phyloP scores from a whole-genome alignment of 371 early-diverging fungal genomes.

The Apophysomyces variabilis region DNA sequence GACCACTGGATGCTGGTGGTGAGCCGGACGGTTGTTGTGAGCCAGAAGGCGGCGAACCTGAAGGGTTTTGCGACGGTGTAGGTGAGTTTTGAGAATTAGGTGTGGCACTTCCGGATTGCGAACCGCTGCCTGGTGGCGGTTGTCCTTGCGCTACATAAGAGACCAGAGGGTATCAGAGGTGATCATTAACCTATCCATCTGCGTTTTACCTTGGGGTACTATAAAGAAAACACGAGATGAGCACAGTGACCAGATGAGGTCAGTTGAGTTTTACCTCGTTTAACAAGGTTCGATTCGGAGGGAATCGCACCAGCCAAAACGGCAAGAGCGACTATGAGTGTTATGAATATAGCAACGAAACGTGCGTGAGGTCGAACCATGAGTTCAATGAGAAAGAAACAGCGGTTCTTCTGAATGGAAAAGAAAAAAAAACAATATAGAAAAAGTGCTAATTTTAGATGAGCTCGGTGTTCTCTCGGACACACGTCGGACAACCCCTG shows the following conservation, averaged over 20 bases:
- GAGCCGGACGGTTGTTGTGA: constrained; percentile 1
- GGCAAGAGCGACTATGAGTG: neutral
- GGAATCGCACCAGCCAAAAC: neutral
- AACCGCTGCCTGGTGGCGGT: neutral
- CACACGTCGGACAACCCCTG: constrained; percentile 3
- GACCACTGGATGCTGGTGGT: neutral
- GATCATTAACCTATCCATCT: neutral
- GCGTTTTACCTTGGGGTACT: constrained; percentile 27
- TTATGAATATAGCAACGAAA: neutral
- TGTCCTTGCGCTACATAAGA: neutral
- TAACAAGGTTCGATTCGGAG: constrained; percentile 14
- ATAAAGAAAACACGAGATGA: constrained; percentile 8
- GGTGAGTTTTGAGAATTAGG: neutral
- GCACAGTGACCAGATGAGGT: neutral
- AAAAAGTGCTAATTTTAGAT: neutral
- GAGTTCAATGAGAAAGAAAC: neutral
- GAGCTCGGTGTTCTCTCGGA: neutral
- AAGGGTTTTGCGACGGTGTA: neutral
- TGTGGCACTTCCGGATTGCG: neutral
- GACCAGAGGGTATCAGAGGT: neutral
- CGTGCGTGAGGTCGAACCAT: constrained; percentile 6
- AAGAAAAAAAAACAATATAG: constrained; percentile 3
- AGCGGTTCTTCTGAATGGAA: neutral
- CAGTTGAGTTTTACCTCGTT: constrained; percentile 1
- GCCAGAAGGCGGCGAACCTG: constrained; percentile 11